phyloP scores from a whole-genome alignment of 139 green algal species.

The Gonium pectorale region DNA sequence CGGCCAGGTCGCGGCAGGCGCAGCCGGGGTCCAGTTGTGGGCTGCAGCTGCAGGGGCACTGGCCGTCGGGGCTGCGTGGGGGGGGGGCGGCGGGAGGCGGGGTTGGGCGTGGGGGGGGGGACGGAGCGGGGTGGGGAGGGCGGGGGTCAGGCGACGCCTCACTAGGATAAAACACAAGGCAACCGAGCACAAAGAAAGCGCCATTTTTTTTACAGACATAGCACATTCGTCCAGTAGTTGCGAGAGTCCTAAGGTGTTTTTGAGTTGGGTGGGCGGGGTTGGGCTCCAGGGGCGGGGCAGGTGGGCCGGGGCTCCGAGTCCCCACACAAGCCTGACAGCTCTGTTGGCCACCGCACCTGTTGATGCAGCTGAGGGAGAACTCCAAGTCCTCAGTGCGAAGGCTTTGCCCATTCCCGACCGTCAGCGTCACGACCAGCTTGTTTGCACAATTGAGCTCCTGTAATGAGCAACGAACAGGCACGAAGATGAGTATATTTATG shows the following conservation, averaged over 20 bases:
- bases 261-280: too few relatives aligned
- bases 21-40: conserved; percentile 74
- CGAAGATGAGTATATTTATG: background rate
- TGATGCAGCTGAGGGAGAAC: conserved; percentile 74
- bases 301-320: background rate
- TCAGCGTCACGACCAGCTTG: conserved; percentile 79
- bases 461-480: too few relatives aligned
- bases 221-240: conserved; percentile 65
- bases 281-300: conserved; percentile 31
- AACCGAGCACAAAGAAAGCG: background rate
- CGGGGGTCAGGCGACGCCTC: background rate
- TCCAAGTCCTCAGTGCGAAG: conserved; percentile 69
- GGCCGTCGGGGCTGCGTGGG: conserved; percentile 58
- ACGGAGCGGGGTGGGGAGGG: background rate
- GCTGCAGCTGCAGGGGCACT: conserved; percentile 86
- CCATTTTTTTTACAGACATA: conserved; percentile 32
- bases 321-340: background rate
- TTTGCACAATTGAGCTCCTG: conserved; percentile 58
- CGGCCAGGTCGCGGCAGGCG: conserved; percentile 76
- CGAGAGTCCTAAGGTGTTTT: conserved; percentile 70
- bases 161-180: background rate
- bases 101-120: background rate
- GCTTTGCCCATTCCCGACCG: conserved; percentile 60
- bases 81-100: background rate
- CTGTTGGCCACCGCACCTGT: conserved; percentile 55